Conservation (phyloP, 192 early-diverging fungal genomes). For the Backusella luteola region DNA sequence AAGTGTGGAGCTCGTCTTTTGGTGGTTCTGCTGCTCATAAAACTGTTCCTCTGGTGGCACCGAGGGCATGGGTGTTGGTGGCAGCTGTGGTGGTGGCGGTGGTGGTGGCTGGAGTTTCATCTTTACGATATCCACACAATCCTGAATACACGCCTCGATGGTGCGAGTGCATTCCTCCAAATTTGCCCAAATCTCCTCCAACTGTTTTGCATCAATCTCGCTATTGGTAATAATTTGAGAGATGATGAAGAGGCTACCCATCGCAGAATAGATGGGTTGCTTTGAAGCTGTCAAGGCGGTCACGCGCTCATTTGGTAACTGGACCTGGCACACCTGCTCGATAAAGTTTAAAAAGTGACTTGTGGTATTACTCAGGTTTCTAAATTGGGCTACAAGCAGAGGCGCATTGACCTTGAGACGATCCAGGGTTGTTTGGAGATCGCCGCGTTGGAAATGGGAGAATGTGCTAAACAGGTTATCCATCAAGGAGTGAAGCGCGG, state of each 20-base stretch:
- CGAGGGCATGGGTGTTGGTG: background rate
- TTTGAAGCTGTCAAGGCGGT: background rate
- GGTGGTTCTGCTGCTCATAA: background rate
- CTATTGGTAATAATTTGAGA: conserved; percentile 28
- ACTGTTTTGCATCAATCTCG: background rate
- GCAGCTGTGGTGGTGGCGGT: background rate
- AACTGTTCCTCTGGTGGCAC: background rate
- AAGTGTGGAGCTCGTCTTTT: background rate
- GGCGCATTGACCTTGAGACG: conserved; percentile 22
- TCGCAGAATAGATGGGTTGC: conserved; percentile 25
- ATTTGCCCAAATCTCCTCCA: background rate
- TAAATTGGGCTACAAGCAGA: conserved; percentile 30
- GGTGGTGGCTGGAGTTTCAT: background rate
- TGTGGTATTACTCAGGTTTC: conserved; percentile 23
- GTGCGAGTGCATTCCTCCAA: background rate
- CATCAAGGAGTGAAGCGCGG: background rate
- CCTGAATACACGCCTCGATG: background rate
- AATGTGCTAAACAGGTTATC: conserved; percentile 13
- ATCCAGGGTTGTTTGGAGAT: background rate
- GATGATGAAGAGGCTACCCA: conserved; percentile 26
- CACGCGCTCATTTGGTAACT: background rate
- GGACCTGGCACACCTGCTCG: background rate
- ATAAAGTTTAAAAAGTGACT: conserved; percentile 30
- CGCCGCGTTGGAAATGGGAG: background rate
- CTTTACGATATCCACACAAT: background rate